Evolutionary conservation across 2,329 filamentous ascomycete genomes (phyloP).

Genomic region (Colletotrichum sp.): DNA sequence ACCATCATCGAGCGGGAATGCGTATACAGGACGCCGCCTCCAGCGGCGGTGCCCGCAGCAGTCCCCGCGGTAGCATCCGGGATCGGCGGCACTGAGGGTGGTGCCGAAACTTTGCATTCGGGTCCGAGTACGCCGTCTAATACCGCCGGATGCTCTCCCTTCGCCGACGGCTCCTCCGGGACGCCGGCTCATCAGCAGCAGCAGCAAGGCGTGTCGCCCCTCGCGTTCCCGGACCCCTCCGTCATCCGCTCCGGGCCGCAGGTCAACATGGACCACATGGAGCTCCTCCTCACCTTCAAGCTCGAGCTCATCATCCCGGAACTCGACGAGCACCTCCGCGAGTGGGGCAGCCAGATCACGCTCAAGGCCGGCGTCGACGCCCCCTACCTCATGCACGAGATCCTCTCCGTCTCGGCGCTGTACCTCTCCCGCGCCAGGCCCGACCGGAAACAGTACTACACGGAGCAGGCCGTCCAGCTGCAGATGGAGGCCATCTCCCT

Average conservation of each 20-base stretch:
- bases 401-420: conserved; percentile 40
- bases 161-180: not conserved
- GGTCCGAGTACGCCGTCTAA: not conserved
- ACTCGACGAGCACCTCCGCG: conserved; percentile 25
- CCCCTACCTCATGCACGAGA: conserved; percentile 39
- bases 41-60: not conserved
- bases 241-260: not conserved
- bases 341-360: conserved; percentile 21
- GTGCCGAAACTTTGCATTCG: not conserved
- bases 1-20: conserved; percentile 30
- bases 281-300: conserved; percentile 36
- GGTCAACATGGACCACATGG: conserved; percentile 38
- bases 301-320: conserved; percentile 28
- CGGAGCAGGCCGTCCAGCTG: conserved; percentile 29
- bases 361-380: conserved; percentile 27
- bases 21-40: conserved; percentile 23
- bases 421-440: conserved; percentile 34
- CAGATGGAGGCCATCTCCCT: conserved; percentile 26
- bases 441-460: conserved; percentile 24
- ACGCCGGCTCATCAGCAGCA: not conserved
- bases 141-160: not conserved
- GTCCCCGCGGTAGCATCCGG: not conserved
- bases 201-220: not conserved
- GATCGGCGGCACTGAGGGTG: not conserved
- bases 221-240: not conserved